Percentiles rank a stretch among this genome's conserved stretches.
These are phyloP conservation scores for Aspergillus coremiiformis DNA, from an alignment of 495 filamentous ascomycete genomes.

Conservation along the genomic window DNA sequence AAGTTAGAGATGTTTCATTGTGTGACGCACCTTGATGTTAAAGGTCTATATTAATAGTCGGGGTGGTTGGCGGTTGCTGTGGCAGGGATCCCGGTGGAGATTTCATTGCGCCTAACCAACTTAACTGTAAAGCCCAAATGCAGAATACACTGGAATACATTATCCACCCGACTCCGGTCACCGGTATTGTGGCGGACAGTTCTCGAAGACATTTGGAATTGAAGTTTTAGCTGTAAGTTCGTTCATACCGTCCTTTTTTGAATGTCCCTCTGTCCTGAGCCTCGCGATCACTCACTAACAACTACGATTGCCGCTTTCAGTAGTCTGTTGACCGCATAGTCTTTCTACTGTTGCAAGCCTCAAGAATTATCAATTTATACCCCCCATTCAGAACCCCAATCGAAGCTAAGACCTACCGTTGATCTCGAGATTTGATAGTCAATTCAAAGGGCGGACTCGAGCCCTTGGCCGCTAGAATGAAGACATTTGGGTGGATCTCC, in stretches of 20 bases:
- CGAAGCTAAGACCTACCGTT: neutral
- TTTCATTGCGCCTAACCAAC: constrained; percentile 7
- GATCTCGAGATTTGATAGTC: neutral
- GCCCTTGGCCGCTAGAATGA: constrained; percentile 29
- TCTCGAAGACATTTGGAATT: constrained; percentile 4
- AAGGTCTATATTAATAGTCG: neutral
- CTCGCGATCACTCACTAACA: neutral
- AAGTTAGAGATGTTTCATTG: neutral
- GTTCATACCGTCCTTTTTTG: neutral
- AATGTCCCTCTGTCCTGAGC: neutral
- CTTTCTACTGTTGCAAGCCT: neutral
- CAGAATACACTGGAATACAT: constrained; percentile 18
- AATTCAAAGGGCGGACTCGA: constrained; percentile 6
- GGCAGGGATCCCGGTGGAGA: constrained; percentile 33
- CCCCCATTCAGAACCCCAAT: neutral
- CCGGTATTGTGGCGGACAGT: constrained; percentile 4
- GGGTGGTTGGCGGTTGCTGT: constrained; percentile 28
- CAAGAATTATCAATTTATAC: neutral
- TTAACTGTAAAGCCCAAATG: constrained; percentile 7
- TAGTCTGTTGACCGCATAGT: constrained; percentile 35
- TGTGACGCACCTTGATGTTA: neutral
- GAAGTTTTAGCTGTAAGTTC: neutral
- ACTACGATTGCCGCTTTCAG: constrained; percentile 23
- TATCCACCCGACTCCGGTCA: constrained; percentile 12
- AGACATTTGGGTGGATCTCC: constrained; percentile 31